These are phyloP conservation scores for Elongisporangium undulatum DNA, from an alignment of 352 stramenopile genomes.

Conservation along the genomic window DNA sequence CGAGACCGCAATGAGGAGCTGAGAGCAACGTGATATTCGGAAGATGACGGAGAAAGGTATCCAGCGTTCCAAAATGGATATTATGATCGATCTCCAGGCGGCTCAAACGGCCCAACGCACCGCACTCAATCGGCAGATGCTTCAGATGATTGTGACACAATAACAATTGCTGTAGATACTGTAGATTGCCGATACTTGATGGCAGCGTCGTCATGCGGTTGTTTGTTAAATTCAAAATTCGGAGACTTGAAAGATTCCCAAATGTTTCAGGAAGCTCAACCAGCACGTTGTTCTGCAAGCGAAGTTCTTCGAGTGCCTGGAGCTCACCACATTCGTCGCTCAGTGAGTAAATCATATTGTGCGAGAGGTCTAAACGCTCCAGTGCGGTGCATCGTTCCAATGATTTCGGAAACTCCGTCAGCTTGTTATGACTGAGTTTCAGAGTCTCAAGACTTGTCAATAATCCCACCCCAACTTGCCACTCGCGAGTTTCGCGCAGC, in stretches of 20 bases:
- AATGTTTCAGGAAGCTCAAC: constrained; percentile 32
- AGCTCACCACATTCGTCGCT: constrained; percentile 38
- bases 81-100: constrained; percentile 43
- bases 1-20: constrained; percentile 32
- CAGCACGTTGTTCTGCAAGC: constrained; percentile 41
- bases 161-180: constrained; percentile 29
- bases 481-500: constrained; percentile 63
- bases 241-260: constrained; percentile 28
- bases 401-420: constrained; percentile 35
- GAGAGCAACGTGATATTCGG: constrained; percentile 23
- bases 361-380: constrained; percentile 37
- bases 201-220: constrained; percentile 42
- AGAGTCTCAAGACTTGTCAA: constrained; percentile 33
- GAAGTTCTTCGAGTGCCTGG: constrained; percentile 23
- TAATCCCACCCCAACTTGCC: constrained; percentile 61
- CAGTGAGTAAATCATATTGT: constrained; percentile 39
- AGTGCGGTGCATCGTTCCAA: constrained; percentile 46
- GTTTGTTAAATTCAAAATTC: constrained; percentile 27
- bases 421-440: constrained; percentile 48
- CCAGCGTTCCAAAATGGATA: constrained; percentile 24
- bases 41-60: constrained; percentile 29
- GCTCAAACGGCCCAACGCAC: constrained; percentile 18
- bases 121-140: constrained; percentile 34
- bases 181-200: constrained; percentile 30
- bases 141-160: constrained; percentile 40